Base-by-base conservation (phyloP, 2,329 filamentous ascomycete genomes). In the Cercospora sp. region DNA sequence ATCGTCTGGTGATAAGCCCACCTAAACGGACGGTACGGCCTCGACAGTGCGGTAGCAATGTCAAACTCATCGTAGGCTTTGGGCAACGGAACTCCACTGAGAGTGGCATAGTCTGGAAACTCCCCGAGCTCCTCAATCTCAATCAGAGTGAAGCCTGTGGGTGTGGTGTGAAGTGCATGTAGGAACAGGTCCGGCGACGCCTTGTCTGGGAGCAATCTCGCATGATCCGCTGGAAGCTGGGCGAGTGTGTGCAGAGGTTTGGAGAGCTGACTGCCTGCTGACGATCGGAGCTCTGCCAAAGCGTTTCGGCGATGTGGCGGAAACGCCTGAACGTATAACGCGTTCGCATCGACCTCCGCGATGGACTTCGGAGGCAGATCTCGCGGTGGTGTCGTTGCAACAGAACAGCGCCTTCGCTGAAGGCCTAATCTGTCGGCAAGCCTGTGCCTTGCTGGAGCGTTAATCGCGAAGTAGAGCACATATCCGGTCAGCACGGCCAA, bases 1-100 rank as follows among this genome's bases (percentile, higher is more conserved):
- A 97, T 96, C 0, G 92, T 96, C 76, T 97, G 93, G 76, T 95
- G 91, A 76, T 96, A 97, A 0, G 85, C 63, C 93, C 93, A 96
- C 74, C 93, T 80, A 53, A 96, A 91, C 0, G 93, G 93, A 48
- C 93, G 85, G 76, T 94, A 96, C 0, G 92, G 92, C 66, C 93
- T 84, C 1, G 92, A 87, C 9, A 85, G 74, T 0, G 92, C 92
- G 70, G 83, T 91, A 13, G 84, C 80, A 64, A 93, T 88, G 70
- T 92, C 82, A 75, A 95, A 95, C 4, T 86, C 82, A 0, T 77
- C 73, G 65, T 91, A 89, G 0, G 90, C 83, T 8, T 82, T 71
- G 0, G 93, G 93, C 58, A 90, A 80, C 1, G 91, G 90, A 4
- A 96, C 89, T 5, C 90, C 92, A 60, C 89, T 92, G 10, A 97